These are phyloP conservation scores for Trichoderma aggressivum DNA, from an alignment of 2,329 filamentous ascomycete species.

Conservation along the genomic window DNA sequence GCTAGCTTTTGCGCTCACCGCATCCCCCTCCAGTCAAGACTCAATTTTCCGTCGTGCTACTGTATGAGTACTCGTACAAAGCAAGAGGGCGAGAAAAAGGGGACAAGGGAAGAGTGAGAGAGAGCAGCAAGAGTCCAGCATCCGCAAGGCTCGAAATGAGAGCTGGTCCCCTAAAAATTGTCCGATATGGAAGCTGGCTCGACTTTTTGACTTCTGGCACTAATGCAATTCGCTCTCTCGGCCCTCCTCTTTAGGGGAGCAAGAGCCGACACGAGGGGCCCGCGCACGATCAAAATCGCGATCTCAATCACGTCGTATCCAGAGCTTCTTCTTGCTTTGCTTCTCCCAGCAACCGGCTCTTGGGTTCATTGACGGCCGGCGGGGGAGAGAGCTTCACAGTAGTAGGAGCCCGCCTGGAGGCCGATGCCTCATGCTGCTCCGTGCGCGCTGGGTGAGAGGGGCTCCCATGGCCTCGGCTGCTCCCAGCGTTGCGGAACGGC, in stretches of 20 bases:
- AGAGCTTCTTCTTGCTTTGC: background rate
- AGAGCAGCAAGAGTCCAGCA: background rate
- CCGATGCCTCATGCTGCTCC: conserved; percentile 1
- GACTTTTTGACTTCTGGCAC: background rate
- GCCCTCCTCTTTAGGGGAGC: background rate
- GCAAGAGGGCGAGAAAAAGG: background rate
- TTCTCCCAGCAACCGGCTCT: background rate
- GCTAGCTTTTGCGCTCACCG: conserved; percentile 15
- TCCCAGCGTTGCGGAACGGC: conserved; percentile 13
- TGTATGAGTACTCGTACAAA: background rate
- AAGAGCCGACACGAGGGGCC: too few relatives aligned
- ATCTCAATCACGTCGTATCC: background rate
- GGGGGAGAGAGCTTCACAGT: conserved; percentile 2
- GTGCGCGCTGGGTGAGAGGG: background rate
- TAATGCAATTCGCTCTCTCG: background rate
- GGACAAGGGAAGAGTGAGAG: background rate
- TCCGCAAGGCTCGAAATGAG: background rate
- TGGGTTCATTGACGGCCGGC: background rate
- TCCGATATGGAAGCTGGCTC: background rate
- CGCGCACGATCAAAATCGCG: background rate
- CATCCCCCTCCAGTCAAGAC: background rate
- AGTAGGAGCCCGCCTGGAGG: background rate
- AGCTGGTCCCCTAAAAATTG: background rate
- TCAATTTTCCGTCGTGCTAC: conserved; percentile 12
- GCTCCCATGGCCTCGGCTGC: conserved; percentile 12